Evolutionary conservation across 1,284 basidiomycete species (phyloP).

Genomic region (Ustilago lituana): DNA sequence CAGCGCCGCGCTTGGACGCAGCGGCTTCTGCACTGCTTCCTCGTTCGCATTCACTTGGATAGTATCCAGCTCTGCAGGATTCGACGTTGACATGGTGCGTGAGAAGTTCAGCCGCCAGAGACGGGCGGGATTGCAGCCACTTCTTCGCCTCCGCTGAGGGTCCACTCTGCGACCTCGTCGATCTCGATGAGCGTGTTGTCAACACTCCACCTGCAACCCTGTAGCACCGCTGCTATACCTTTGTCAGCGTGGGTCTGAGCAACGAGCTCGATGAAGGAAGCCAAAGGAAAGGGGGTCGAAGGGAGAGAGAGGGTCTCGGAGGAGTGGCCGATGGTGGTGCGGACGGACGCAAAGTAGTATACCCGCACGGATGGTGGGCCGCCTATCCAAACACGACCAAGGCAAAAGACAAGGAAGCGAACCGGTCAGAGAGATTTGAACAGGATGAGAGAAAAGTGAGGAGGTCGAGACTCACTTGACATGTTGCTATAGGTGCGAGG

Average conservation of each 20-base stretch:
- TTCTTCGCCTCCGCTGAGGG: conserved; percentile 77
- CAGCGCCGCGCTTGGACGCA: neutral
- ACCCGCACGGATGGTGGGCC: conserved; percentile 8
- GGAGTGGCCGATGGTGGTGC: conserved; percentile 32
- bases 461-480: conserved; percentile 13
- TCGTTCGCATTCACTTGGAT: conserved; percentile 1
- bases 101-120: conserved; percentile 70
- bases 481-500: conserved; percentile 4
- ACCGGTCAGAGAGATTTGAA: neutral
- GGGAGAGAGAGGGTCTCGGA: conserved; percentile 24
- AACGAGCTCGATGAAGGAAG: conserved; percentile 72
- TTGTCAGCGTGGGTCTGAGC: conserved; percentile 28
- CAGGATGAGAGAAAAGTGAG: conserved; percentile 1
- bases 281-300: conserved; percentile 70
- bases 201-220: conserved; percentile 74
- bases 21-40: conserved; percentile 14
- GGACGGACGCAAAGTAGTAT: conserved; percentile 42
- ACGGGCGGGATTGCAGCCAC: conserved; percentile 83
- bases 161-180: conserved; percentile 72
- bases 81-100: conserved; percentile 15
- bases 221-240: conserved; percentile 4
- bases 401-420: neutral
- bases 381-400: neutral
- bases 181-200: conserved; percentile 74
- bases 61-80: neutral